A percentile compares a stretch with the other conserved stretches of the same genome.
phyloP scores from a whole-genome alignment of 495 filamentous ascomycete species.

The Trichoderma gamsii region DNA sequence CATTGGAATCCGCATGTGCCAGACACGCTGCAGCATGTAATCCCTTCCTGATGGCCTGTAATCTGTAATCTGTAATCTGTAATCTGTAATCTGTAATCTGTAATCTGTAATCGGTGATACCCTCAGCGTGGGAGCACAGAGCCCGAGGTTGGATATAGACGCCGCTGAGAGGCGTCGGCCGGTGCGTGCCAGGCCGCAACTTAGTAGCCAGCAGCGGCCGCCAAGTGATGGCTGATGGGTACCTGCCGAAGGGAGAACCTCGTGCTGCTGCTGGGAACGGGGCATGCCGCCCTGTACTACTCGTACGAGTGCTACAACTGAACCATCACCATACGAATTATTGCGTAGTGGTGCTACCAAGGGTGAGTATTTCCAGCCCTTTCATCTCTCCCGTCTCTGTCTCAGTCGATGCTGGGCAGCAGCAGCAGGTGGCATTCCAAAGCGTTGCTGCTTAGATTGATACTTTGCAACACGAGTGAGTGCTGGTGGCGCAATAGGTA shows the following conservation, averaged over 20 bases:
- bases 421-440: no score
- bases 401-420: no score
- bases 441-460: no score
- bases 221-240: not conserved
- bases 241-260: not conserved
- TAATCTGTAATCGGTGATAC: not conserved
- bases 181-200: not conserved
- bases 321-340: no score
- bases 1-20: not conserved
- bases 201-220: not conserved
- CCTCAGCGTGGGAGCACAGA: not conserved
- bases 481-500: not conserved
- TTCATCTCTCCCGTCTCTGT: no score
- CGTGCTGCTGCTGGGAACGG: no score
- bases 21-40: not conserved
- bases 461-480: not conserved
- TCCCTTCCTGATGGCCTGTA: not conserved
- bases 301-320: no score
- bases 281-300: no score
- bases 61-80: no score
- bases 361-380: no score
- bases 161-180: constrained; percentile 4
- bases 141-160: not conserved
- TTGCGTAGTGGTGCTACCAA: no score
- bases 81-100: not conserved